phyloP scores from a whole-genome alignment of 179 eudicot genomes.

The Amaranthus tricolor region DNA sequence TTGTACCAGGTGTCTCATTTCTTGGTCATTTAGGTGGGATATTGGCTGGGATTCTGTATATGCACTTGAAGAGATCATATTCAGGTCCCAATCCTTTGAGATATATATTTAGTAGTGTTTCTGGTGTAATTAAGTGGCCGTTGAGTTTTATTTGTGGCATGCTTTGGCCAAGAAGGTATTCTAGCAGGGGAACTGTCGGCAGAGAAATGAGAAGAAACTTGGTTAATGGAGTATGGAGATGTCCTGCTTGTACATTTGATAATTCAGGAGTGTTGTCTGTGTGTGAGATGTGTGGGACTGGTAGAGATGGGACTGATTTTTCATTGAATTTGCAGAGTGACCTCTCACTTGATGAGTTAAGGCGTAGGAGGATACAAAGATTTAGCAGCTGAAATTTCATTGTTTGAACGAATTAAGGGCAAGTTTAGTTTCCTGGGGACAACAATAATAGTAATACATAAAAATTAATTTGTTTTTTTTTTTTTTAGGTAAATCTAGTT shows the following conservation, averaged over 20 bases:
- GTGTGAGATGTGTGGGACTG: slow-evolving; percentile 88
- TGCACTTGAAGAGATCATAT: slow-evolving; percentile 43
- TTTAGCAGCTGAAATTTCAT: slow-evolving; percentile 34
- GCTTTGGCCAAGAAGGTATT: slow-evolving; percentile 27
- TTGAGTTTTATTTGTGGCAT: slow-evolving; percentile 38
- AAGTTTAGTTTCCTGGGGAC: too few species aligned
- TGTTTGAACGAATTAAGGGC: too few species aligned
- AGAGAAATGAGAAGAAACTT: slow-evolving; percentile 26
- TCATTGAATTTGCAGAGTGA: slow-evolving; percentile 23
- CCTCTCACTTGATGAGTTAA: slow-evolving; percentile 60
- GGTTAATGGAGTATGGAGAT: slow-evolving; percentile 55
- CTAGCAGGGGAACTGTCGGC: slow-evolving; percentile 54
- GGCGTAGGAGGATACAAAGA: slow-evolving; percentile 72
- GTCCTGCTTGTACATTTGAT: slow-evolving; percentile 73
- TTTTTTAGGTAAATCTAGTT: too few species aligned
- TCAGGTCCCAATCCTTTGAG: slow-evolving; percentile 56
- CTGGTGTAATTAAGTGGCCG: slow-evolving; percentile 49
- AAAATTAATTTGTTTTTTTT: too few species aligned
- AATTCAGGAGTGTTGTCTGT: slow-evolving; percentile 49
- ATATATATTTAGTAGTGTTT: slow-evolving; percentile 35
- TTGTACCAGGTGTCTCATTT: slow-evolving; percentile 82
- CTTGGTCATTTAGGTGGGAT: slow-evolving; percentile 95
- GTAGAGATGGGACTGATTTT: slow-evolving; percentile 34
- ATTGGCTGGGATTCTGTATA: slow-evolving; percentile 72
- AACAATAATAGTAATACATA: too few species aligned